Percentiles rank a stretch among this genome's conserved stretches.
phyloP scores from a whole-genome alignment of 345 rosid species.

The Moricandia arvensis region DNA sequence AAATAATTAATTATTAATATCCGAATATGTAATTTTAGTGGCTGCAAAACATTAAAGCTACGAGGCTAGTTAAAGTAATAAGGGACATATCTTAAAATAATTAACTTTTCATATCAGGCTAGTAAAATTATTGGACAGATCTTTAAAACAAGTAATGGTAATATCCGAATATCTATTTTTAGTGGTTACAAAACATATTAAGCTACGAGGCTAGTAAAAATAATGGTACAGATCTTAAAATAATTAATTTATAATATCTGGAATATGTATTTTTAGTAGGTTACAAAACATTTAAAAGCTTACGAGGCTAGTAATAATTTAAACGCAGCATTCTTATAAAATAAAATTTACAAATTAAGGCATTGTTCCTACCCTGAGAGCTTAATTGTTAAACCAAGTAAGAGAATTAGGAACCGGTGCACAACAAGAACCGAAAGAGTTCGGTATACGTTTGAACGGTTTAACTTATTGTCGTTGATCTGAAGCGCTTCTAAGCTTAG shows the following conservation, averaged over 20 bases:
- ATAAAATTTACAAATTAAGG: neutral
- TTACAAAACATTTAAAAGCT: neutral
- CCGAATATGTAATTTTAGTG: too few relatives aligned
- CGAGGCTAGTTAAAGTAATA: too few relatives aligned
- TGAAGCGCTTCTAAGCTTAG: constrained; percentile 54
- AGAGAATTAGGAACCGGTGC: constrained; percentile 41
- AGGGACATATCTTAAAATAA: too few relatives aligned
- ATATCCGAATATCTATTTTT: too few relatives aligned
- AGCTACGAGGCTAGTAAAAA: too few relatives aligned
- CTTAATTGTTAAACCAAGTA: constrained; percentile 60
- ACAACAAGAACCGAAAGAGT: constrained; percentile 53
- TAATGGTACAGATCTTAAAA: too few relatives aligned
- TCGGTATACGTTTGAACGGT: constrained; percentile 55
- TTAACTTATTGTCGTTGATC: constrained; percentile 62
- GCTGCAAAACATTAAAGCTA: too few relatives aligned
- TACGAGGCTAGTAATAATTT: neutral
- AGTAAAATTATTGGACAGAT: too few relatives aligned
- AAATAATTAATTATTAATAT: too few relatives aligned
- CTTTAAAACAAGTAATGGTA: neutral
- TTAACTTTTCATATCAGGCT: too few relatives aligned
- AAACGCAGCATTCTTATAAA: neutral
- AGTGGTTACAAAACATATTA: too few relatives aligned
- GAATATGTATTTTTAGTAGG: neutral
- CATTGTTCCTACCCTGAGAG: constrained; percentile 45
- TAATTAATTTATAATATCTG: too few relatives aligned